Evolutionary conservation across 2,329 filamentous ascomycete genomes (phyloP).

Genomic region (Curvularia eragrostidis): DNA sequence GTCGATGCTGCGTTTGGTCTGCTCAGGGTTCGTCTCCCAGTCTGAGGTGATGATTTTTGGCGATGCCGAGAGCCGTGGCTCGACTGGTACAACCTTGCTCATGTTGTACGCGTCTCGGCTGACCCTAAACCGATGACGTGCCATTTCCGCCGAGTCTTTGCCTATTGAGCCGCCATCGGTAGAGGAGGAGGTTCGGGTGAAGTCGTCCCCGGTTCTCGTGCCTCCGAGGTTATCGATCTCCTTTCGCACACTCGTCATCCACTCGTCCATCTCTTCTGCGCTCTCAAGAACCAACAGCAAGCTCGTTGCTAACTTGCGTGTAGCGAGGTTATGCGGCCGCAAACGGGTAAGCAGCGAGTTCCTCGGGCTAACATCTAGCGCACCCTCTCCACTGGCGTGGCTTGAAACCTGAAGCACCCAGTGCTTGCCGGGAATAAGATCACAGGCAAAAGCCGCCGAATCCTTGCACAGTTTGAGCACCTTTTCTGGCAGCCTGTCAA

Average conservation of each 20-base stretch:
- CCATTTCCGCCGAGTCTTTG: constrained; percentile 35
- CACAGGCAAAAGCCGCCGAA: constrained; percentile 80
- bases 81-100: constrained; percentile 42
- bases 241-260: constrained; percentile 71
- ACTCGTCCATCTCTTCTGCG: constrained; percentile 76
- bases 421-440: constrained; percentile 78
- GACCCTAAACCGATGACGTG: constrained; percentile 49
- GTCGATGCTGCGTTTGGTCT: constrained; percentile 39
- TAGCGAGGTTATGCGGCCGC: constrained; percentile 63
- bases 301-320: constrained; percentile 64
- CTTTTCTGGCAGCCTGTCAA: constrained; percentile 76
- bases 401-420: constrained; percentile 81
- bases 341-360: constrained; percentile 71
- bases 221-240: constrained; percentile 76
- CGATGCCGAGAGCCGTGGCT: constrained; percentile 42
- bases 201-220: constrained; percentile 57
- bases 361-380: constrained; percentile 49
- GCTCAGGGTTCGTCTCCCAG: constrained; percentile 40
- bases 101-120: constrained; percentile 45
- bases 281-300: constrained; percentile 76
- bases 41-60: constrained; percentile 41
- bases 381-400: constrained; percentile 65
- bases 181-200: constrained; percentile 37
- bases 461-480: constrained; percentile 73
- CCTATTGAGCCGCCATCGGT: constrained; percentile 32